Conservation (phyloP, 179 eudicot genomes). For the Dionaea muscipula region DNA sequence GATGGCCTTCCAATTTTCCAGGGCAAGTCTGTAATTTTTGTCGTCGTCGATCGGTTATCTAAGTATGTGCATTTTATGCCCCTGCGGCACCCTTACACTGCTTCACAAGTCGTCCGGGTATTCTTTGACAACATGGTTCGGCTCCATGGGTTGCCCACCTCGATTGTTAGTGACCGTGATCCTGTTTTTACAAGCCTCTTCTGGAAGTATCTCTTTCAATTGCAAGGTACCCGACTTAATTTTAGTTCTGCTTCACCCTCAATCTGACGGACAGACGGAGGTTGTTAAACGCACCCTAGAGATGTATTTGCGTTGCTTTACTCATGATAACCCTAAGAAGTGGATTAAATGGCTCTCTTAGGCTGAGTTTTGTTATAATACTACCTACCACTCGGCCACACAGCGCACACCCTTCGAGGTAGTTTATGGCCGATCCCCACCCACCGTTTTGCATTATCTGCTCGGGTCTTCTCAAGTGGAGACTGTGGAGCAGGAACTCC, state of each 20-base stretch:
- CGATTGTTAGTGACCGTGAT: conserved; percentile 7
- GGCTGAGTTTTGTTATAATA: conserved; percentile 9
- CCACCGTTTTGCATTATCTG: neutral
- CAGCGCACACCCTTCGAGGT: neutral
- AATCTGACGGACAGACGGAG: neutral
- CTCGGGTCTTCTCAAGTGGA: neutral
- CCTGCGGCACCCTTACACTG: neutral
- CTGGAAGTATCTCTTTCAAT: conserved; percentile 4
- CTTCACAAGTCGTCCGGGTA: conserved; percentile 1
- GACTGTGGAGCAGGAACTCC: neutral
- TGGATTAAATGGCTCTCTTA: neutral
- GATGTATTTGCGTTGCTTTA: neutral
- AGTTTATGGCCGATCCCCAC: conserved; percentile 10
- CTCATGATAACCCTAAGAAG: neutral
- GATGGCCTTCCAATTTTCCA: conserved; percentile 1
- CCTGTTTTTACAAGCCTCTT: neutral
- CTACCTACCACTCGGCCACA: neutral
- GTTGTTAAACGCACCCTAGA: conserved; percentile 9
- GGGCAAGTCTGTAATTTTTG: neutral
- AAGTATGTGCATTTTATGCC: conserved; percentile 4
- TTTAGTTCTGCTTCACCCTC: conserved; percentile 5
- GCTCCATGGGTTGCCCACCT: conserved; percentile 8
- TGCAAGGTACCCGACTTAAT: conserved; percentile 4
- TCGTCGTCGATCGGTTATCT: conserved; percentile 1
- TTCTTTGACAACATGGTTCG: neutral